These are phyloP conservation scores for Metschnikowia arizonensis DNA, from an alignment of 805 yeast genomes.

Conservation along the genomic window DNA sequence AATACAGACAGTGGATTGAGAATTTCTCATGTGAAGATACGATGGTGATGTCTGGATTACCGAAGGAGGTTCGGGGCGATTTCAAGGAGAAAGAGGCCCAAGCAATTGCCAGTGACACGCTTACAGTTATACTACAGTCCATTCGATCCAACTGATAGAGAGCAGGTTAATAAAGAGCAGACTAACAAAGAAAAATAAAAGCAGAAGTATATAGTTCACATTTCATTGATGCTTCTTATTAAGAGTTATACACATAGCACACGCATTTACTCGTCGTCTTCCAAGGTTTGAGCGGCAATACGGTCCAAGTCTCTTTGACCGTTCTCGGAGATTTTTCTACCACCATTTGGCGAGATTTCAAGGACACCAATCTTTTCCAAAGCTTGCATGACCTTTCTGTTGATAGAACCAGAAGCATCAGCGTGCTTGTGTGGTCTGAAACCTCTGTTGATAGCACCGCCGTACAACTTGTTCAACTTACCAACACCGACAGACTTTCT, in stretches of 20 bases:
- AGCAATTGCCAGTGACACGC: constrained; percentile 9
- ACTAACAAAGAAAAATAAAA: too few relatives aligned
- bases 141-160: not conserved
- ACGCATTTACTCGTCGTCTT: constrained; percentile 56
- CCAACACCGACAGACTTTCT: constrained; percentile 99
- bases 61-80: constrained; percentile 38
- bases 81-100: constrained; percentile 23
- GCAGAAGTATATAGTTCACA: not conserved
- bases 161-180: too few relatives aligned
- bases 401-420: constrained; percentile 98
- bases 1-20: constrained; percentile 47
- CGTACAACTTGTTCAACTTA: constrained; percentile 97
- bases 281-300: constrained; percentile 98
- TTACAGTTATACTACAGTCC: not conserved
- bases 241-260: constrained; percentile 17
- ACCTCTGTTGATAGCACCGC: constrained; percentile 99
- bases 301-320: constrained; percentile 99
- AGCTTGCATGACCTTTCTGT: constrained; percentile 98
- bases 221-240: constrained; percentile 16
- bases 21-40: constrained; percentile 51
- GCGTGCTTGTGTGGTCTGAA: constrained; percentile 97
- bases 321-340: constrained; percentile 98
- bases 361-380: constrained; percentile 97
- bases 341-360: constrained; percentile 96
- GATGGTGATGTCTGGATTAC: constrained; percentile 51